A percentile compares a stretch with the other conserved stretches of the same genome.
Evolutionary conservation across 495 filamentous ascomycete genomes (phyloP).

Genomic region (Penicillium flavigenum): DNA sequence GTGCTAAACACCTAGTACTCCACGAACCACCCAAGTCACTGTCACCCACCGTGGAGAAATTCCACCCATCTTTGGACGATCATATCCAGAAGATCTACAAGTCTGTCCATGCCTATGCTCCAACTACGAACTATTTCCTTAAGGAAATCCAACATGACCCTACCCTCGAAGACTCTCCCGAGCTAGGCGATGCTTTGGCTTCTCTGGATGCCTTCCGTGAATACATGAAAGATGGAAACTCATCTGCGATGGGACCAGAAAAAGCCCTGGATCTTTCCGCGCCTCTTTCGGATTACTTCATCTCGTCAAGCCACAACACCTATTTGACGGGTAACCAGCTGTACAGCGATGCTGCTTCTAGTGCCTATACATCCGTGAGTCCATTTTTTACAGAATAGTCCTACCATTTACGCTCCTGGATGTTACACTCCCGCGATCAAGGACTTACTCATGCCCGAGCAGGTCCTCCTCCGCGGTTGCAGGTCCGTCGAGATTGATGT

Average conservation of each 20-base stretch:
- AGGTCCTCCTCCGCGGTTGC: slow-evolving; percentile 76
- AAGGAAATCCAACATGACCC: slow-evolving; percentile 29
- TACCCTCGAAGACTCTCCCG: background rate
- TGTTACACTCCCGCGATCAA: background rate
- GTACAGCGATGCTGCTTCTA: slow-evolving; percentile 75
- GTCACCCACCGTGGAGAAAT: slow-evolving; percentile 18
- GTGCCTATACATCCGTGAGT: slow-evolving; percentile 78
- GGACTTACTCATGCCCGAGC: slow-evolving; percentile 1
- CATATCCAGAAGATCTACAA: slow-evolving; percentile 39
- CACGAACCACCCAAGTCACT: slow-evolving; percentile 7
- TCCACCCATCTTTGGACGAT: slow-evolving; percentile 30
- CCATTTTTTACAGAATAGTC: background rate
- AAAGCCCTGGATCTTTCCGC: slow-evolving; percentile 53
- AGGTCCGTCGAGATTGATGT: slow-evolving; percentile 95
- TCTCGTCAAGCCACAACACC: slow-evolving; percentile 92
- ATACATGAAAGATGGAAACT: slow-evolving; percentile 60
- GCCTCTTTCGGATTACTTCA: slow-evolving; percentile 83
- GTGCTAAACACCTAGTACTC: slow-evolving; percentile 22
- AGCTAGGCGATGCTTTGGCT: slow-evolving; percentile 22
- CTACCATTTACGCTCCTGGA: background rate
- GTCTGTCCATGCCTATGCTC: slow-evolving; percentile 17
- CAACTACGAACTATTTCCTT: slow-evolving; percentile 23
- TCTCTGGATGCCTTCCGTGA: slow-evolving; percentile 52
- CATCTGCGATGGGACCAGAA: slow-evolving; percentile 41
- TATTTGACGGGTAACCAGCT: slow-evolving; percentile 93